Percentiles rank a stretch among this genome's conserved stretches.
Conservation (phyloP, 441 rosid genomes). For the Rhodomyrtus psidioides region DNA sequence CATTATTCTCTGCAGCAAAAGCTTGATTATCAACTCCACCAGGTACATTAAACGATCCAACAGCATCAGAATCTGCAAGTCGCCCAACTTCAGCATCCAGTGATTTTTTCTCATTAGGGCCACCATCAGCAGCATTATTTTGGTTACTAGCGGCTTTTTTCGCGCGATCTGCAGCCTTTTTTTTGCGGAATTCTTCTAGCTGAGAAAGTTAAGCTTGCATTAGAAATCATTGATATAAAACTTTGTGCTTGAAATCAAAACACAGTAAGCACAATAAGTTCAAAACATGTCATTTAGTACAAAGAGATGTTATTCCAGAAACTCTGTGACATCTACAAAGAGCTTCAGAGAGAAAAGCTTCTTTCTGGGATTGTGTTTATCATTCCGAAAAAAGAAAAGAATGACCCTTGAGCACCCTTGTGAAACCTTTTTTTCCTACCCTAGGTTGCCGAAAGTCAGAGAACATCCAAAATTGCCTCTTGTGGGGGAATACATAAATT, state of each 20-base stretch:
- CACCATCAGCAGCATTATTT: conserved; percentile 26
- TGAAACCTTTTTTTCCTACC: background rate
- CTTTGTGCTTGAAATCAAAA: background rate
- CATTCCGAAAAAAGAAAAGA: background rate
- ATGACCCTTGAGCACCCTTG: background rate
- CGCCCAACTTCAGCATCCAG: conserved; percentile 27
- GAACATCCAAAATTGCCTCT: background rate
- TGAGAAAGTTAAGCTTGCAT: conserved; percentile 14
- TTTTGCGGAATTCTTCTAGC: conserved; percentile 98
- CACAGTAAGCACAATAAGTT: background rate
- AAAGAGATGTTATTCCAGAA: background rate
- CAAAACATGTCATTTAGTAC: background rate
- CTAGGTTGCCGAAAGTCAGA: background rate
- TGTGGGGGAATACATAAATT: background rate
- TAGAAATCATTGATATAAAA: background rate
- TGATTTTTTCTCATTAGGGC: conserved; percentile 22
- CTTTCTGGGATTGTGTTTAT: background rate
- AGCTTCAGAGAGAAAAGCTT: background rate
- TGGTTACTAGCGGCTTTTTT: conserved; percentile 47
- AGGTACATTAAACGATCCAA: conserved; percentile 43
- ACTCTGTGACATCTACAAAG: background rate
- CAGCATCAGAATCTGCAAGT: conserved; percentile 41
- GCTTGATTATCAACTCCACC: conserved; percentile 8
- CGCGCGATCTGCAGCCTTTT: conserved; percentile 84
- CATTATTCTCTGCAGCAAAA: conserved; percentile 1